Conservation (phyloP, 345 rosid genomes). For the Linum lewisii region DNA sequence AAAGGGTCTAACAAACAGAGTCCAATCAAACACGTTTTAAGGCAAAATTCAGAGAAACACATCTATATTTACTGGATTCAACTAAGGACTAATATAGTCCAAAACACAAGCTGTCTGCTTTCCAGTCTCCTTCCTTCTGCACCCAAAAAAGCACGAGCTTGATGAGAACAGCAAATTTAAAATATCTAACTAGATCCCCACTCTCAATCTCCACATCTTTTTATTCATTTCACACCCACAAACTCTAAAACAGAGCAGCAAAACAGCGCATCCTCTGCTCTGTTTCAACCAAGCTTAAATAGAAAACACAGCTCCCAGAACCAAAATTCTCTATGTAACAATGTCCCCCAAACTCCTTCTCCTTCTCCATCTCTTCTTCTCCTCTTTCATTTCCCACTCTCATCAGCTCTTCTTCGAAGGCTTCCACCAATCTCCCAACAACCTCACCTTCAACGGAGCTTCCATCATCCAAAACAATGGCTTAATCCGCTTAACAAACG, state of each 20-base stretch:
- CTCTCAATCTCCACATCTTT: too few species aligned
- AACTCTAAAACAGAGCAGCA: background rate
- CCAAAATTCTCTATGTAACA: too few species aligned
- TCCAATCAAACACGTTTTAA: too few species aligned
- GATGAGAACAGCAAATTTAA: background rate
- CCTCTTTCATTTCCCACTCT: conserved; percentile 7
- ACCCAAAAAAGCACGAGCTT: background rate
- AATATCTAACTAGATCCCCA: too few species aligned
- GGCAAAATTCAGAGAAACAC: too few species aligned
- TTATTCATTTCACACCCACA: too few species aligned
- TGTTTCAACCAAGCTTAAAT: background rate
- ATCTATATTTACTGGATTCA: too few species aligned
- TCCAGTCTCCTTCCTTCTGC: background rate
- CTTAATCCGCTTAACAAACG: conserved; percentile 47
- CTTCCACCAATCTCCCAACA: conserved; percentile 9
- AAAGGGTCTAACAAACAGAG: too few species aligned
- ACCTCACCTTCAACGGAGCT: conserved; percentile 37
- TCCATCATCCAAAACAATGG: conserved; percentile 47
- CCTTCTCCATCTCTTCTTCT: background rate
- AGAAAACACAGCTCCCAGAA: background rate
- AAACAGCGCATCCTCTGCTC: background rate
- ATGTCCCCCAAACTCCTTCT: background rate
- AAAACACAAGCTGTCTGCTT: too few species aligned
- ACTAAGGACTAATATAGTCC: too few species aligned
- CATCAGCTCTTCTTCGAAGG: conserved; percentile 16